Evolutionary conservation across 1,284 basidiomycete genomes (phyloP), one percentile per base, ranked within the genome.

Genomic region (Microbotryomycetes sp.): DNA sequence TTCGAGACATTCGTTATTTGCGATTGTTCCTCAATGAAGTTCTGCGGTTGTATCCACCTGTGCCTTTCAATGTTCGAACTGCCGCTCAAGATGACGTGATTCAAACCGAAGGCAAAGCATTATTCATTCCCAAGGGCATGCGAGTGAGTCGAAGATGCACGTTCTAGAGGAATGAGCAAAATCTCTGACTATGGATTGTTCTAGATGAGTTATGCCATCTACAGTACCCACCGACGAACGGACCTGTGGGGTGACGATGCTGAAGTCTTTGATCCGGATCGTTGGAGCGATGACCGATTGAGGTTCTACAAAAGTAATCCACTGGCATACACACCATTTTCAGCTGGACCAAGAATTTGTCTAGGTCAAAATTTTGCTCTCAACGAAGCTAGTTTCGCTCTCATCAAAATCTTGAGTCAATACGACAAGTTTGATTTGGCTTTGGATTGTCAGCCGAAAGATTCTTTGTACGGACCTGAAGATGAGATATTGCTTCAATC

Each of bases 321-420:
- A 6, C 58, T 60, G 49, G 58, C 57, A 25, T 69, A 67, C 51
- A 60, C 62, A 36, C 66, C 67, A 7, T 69, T 68, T 49, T 84
- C 86, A 70, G 83, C 82, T 47, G 86, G 86, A 0, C 85, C 86
- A 12, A 76, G 82, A 3, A 83, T 83, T 58, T 87, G 86, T 69
- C 74, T 87, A 19, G 86, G 86, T 6, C 84, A 86, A 71, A 83
- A 86, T 66, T 86, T 86, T 64, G 86, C 86, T 3, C 83, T 83
- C 64, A 86, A 86, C 70, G 83, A 88, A 72, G 82, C 83, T 49
- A 82, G 84, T 3, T 87, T 82, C 71, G 83, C 86, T 74, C 79
- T 88, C 36, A 81, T 84, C 9, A 79, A 83, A 30, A 73, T 88
- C 28, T 72, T 88, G 53, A 86, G 87, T 68, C 78, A 78, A 25